Conservation (phyloP, 2,329 filamentous ascomycete species). For the Cladosporium phlei region DNA sequence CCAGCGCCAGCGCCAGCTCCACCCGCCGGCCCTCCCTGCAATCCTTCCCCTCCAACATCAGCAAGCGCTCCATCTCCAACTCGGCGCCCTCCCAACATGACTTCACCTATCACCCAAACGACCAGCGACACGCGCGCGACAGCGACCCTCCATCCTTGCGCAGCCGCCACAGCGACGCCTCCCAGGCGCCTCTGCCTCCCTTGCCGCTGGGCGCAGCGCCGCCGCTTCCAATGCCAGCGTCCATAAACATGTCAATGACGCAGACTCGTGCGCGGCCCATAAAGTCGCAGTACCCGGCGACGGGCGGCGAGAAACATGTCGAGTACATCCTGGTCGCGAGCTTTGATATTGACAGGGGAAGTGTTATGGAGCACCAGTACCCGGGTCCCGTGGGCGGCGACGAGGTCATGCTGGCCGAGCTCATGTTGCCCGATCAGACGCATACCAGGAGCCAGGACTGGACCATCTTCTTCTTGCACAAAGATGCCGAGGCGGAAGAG, state of each 20-base stretch:
- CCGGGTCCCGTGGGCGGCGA: conserved; percentile 92
- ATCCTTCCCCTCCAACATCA: conserved; percentile 36
- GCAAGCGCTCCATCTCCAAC: conserved; percentile 19
- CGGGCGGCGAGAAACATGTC: conserved; percentile 74
- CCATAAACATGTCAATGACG: not conserved
- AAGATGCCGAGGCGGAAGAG: conserved; percentile 82
- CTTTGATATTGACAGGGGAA: conserved; percentile 93
- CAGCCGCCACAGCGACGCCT: conserved; percentile 19
- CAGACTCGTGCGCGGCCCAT: conserved; percentile 25
- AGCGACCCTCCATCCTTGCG: conserved; percentile 33
- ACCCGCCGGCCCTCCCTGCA: conserved; percentile 38
- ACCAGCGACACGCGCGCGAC: conserved; percentile 34
- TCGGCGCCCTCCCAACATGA: conserved; percentile 11
- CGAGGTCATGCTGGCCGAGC: conserved; percentile 94
- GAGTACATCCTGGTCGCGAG: conserved; percentile 97
- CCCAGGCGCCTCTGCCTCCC: conserved; percentile 5
- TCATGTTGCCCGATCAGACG: conserved; percentile 96
- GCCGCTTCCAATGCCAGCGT: not conserved
- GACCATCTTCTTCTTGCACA: conserved; percentile 99
- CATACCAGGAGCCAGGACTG: conserved; percentile 94
- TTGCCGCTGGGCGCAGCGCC: conserved; percentile 9
- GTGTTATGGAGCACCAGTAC: conserved; percentile 98
- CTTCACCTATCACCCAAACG: conserved; percentile 10
- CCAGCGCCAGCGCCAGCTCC: conserved; percentile 19
- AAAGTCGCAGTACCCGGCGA: conserved; percentile 46